Evolutionary conservation across 495 filamentous ascomycete genomes (phyloP), one percentile per base, ranked within the genome.

Genomic region (Lichenothelia convexa): DNA sequence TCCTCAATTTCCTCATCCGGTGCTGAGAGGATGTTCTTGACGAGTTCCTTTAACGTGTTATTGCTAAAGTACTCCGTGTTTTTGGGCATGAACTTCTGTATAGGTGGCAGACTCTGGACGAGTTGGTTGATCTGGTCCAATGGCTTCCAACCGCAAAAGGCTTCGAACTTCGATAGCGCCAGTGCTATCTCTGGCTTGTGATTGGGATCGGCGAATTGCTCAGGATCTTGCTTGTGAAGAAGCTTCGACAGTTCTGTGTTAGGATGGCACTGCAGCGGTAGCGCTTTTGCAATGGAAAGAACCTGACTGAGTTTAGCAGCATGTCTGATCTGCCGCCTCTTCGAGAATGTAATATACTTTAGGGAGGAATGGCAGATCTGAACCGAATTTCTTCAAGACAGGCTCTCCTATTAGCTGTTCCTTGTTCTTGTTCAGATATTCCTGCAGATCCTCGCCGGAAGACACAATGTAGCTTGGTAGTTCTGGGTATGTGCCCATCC

Each of bases 161-260:
- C 71, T 51, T 86, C 78, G 47, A 87, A 86, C 13, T 72, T 67
- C n/a, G 69, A 66, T 0, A 86, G 55, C 0, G 79, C 76, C 11
- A 89, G 59, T 3, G 79, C 79, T 21, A 87, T 86, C 48, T 89
- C 80, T 1, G 80, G 80, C 52, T 87, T 86, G 55, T 85, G 77
- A 51, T 84, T 87, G 13, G 63, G 56, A 42, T 89, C 79, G 5
- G 67, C 67, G 49, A 76, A 85, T 35, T 67, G 64, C 7, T 70
- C 49, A 0, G 77, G 73, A 43, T 83, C 67, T 45, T 70, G 38
- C 38, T 63, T 45, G 55, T 82, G 72, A 3, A 85, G 60, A 41
- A 73, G 60, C 9, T 57, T 50, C 0, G 79, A 67, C 4, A 87
- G 66, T 2, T 59, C 51, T 41, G 75, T 76, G 55, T 83, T 51